Evolutionary conservation across 305 asterid species (phyloP).

Genomic region (Ilex paraguariensis): DNA sequence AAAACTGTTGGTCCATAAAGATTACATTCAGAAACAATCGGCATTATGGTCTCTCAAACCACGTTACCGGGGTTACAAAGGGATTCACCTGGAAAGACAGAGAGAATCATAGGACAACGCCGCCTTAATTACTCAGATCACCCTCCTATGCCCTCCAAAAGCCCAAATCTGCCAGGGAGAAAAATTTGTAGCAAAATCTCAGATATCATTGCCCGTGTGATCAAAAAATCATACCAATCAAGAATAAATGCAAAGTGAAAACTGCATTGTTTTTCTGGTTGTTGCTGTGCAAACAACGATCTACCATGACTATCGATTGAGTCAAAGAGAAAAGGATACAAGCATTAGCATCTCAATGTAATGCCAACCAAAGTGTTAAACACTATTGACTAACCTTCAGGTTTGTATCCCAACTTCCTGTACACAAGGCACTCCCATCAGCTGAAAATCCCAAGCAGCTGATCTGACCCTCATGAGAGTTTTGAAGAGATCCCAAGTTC

Average conservation of each 20-base stretch:
- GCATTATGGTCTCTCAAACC: too few species aligned
- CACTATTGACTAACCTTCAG: constrained; percentile 56
- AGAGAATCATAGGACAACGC: too few species aligned
- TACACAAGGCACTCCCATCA: constrained; percentile 96
- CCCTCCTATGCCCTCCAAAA: constrained; percentile 88
- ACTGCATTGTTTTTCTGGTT: not conserved
- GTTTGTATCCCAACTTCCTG: constrained; percentile 95
- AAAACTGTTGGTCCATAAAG: too few species aligned
- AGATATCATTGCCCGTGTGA: too few species aligned
- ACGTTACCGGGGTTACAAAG: too few species aligned
- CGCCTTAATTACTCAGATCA: constrained; percentile 36
- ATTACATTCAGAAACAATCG: too few species aligned
- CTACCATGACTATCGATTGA: too few species aligned
- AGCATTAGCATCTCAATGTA: not conserved
- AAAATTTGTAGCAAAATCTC: constrained; percentile 1
- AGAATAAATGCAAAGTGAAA: not conserved
- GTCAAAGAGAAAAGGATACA: not conserved
- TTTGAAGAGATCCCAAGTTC: constrained; percentile 87
- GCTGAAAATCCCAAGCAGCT: constrained; percentile 92
- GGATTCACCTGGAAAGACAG: too few species aligned
- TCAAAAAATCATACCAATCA: not conserved
- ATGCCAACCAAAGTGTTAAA: too few species aligned
- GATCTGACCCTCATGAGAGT: constrained; percentile 71
- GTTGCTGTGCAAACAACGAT: too few species aligned
- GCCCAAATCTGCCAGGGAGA: constrained; percentile 82